A percentile compares a stretch with the other conserved stretches of the same genome.
Conservation (phyloP, 1,284 basidiomycete species). For the Boletus semigastroideus region DNA sequence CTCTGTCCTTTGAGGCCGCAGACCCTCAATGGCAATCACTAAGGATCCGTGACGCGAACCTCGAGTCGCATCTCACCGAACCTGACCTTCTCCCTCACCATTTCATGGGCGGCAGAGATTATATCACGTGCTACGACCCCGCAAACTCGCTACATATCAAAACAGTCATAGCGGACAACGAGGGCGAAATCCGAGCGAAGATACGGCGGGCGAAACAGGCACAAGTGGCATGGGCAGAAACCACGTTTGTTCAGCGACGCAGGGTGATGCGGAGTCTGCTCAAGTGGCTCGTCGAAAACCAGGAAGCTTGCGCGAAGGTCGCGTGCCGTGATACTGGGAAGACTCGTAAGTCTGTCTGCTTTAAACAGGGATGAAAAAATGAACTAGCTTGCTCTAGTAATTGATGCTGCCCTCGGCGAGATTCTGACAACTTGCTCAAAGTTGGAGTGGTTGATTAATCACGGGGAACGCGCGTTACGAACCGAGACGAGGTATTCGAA, state of each 20-base stretch:
- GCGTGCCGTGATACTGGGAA: conserved; percentile 96
- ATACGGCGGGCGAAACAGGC: conserved; percentile 67
- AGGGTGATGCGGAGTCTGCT: conserved; percentile 82
- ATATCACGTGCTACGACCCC: conserved; percentile 91
- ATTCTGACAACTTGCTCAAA: conserved; percentile 88
- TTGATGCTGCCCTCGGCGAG: conserved; percentile 89
- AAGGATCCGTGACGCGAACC: conserved; percentile 53
- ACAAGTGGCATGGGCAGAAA: conserved; percentile 69
- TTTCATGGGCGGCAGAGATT: conserved; percentile 51
- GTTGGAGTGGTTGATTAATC: conserved; percentile 81
- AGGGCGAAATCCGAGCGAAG: conserved; percentile 66
- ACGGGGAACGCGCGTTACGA: conserved; percentile 73
- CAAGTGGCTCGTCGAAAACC: conserved; percentile 88
- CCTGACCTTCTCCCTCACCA: conserved; percentile 53
- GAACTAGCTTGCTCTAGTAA: conserved; percentile 47
- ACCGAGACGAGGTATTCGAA: conserved; percentile 74
- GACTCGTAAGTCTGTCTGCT: conserved; percentile 64
- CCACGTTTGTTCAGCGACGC: conserved; percentile 75
- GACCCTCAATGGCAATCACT: conserved; percentile 58
- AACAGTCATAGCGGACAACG: conserved; percentile 67
- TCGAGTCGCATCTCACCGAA: conserved; percentile 63
- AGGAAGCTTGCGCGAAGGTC: conserved; percentile 84
- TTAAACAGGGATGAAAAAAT: not conserved
- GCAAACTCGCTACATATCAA: conserved; percentile 80
- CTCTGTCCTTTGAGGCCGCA: conserved; percentile 39